These are phyloP conservation scores for Avena eriantha DNA, from an alignment of 176 grass and related monocot genomes.

Conservation along the genomic window DNA sequence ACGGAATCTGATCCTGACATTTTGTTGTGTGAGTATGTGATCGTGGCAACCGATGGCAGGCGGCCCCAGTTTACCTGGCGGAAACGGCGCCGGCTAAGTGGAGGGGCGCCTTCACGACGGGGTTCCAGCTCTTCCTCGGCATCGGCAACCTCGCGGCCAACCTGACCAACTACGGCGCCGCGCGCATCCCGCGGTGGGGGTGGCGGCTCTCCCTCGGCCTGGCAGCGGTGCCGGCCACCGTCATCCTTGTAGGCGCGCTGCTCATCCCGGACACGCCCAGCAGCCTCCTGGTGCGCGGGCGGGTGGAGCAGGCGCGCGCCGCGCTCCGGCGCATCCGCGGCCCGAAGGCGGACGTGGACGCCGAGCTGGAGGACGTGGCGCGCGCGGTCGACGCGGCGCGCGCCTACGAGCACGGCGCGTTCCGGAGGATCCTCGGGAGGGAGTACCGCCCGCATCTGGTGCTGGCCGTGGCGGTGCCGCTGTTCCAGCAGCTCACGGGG, in stretches of 20 bases:
- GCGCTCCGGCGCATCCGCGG: constrained; percentile 57
- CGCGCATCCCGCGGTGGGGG: constrained; percentile 54
- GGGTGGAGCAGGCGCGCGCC: constrained; percentile 47
- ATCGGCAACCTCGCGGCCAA: constrained; percentile 64
- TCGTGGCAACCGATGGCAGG: constrained; percentile 51
- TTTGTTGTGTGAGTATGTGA: background rate
- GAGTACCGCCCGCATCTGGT: constrained; percentile 67
- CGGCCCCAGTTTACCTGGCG: constrained; percentile 72
- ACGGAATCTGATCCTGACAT: too few species aligned
- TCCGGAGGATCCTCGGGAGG: constrained; percentile 54
- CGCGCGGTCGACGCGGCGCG: constrained; percentile 39
- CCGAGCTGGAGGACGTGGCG: constrained; percentile 56
- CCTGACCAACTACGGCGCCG: constrained; percentile 63
- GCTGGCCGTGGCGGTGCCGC: constrained; percentile 63
- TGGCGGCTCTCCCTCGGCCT: constrained; percentile 76
- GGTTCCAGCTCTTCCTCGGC: constrained; percentile 73
- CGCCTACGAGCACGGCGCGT: constrained; percentile 52
- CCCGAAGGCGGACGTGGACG: constrained; percentile 54
- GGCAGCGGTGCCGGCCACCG: constrained; percentile 50
- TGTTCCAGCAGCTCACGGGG: constrained; percentile 80
- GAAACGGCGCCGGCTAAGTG: constrained; percentile 68
- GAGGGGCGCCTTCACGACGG: constrained; percentile 68
- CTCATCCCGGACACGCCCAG: constrained; percentile 69
- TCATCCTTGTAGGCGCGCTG: constrained; percentile 51
- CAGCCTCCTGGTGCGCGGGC: constrained; percentile 61